Conservation (phyloP, 306 rosid species). For the Casuarina equisetifolia region DNA sequence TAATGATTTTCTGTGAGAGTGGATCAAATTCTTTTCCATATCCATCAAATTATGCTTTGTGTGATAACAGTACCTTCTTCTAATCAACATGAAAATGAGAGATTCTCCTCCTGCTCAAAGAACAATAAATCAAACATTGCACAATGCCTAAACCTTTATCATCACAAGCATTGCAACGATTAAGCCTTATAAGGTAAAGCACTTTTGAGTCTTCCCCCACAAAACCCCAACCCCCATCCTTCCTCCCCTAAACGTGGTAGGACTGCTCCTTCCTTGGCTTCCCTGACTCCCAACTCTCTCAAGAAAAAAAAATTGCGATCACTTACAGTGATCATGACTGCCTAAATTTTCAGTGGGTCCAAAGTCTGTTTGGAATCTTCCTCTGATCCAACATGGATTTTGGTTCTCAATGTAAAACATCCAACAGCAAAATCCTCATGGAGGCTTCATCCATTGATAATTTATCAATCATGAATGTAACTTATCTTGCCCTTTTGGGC, state of each 20-base stretch:
- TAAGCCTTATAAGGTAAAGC: neutral
- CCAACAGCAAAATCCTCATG: neutral
- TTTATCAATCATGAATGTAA: neutral
- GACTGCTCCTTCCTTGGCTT: neutral
- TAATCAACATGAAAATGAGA: neutral
- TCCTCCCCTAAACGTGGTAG: neutral
- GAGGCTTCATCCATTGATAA: neutral
- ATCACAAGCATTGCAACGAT: neutral
- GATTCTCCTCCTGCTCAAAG: neutral
- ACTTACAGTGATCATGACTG: neutral
- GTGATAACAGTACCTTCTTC: neutral
- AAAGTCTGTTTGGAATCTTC: neutral
- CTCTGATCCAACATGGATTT: neutral
- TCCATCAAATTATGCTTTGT: neutral
- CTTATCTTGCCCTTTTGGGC: neutral
- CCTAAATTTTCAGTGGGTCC: neutral
- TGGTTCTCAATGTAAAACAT: neutral
- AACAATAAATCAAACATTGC: neutral
- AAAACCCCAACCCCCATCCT: no score
- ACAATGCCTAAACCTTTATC: neutral
- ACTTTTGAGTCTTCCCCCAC: neutral
- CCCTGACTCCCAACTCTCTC: neutral
- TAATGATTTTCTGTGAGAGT: neutral
- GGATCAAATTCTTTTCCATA: neutral
- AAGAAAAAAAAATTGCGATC: neutral